Evolutionary conservation across 1,284 basidiomycete species (phyloP).

Genomic region (Pisolithus thermaeus): DNA sequence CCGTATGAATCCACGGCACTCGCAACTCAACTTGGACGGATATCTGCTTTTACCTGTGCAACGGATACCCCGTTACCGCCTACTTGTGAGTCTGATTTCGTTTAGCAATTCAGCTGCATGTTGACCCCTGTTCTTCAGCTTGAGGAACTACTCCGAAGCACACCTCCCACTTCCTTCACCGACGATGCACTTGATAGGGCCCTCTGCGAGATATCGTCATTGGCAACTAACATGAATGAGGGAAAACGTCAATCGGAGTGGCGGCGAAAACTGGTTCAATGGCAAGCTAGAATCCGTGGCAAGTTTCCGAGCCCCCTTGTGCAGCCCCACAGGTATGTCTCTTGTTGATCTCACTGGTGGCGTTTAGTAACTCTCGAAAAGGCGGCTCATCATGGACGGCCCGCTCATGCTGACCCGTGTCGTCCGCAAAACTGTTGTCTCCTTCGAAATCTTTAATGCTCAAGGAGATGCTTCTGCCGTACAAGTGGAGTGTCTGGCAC

Average conservation of each 20-base stretch:
- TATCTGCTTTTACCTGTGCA: constrained; percentile 95
- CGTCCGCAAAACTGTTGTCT: constrained; percentile 83
- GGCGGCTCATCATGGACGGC: constrained; percentile 86
- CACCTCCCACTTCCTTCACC: constrained; percentile 69
- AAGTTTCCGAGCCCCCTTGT: constrained; percentile 94
- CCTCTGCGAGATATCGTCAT: constrained; percentile 74
- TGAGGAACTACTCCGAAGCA: constrained; percentile 80
- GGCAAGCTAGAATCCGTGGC: constrained; percentile 89
- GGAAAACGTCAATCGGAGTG: constrained; percentile 93
- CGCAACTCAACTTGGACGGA: constrained; percentile 94
- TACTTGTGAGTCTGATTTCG: constrained; percentile 57
- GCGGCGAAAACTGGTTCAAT: constrained; percentile 79
- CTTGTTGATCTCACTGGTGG: constrained; percentile 1
- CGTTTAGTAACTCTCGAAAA: constrained; percentile 26
- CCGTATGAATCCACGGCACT: constrained; percentile 81
- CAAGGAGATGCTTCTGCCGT: constrained; percentile 75
- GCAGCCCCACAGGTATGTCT: constrained; percentile 84
- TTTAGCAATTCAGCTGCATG: neutral
- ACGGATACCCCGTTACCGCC: constrained; percentile 90
- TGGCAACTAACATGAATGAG: constrained; percentile 95
- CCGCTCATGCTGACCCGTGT: constrained; percentile 78
- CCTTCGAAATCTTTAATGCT: constrained; percentile 74
- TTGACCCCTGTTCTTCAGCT: constrained; percentile 43
- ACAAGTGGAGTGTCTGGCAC: constrained; percentile 86
- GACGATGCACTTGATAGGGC: constrained; percentile 85